phyloP scores from a whole-genome alignment of 75 land plant genomes.

The Pinus taeda region DNA sequence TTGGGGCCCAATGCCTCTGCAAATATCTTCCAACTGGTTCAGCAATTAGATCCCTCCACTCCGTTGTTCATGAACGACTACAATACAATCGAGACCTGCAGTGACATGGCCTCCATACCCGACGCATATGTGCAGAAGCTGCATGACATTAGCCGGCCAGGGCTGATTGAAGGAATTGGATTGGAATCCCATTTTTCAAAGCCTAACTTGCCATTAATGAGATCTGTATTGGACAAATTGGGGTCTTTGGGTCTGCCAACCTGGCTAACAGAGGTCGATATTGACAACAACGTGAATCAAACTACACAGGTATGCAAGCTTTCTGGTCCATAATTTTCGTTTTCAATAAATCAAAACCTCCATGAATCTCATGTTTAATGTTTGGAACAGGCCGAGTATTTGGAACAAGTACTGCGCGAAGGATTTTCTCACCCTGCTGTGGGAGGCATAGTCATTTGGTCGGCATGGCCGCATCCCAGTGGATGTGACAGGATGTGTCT shows the following conservation, averaged over 20 bases:
- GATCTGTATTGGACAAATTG: conserved; percentile 48
- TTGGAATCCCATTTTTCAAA: conserved; percentile 52
- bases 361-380: too few species aligned
- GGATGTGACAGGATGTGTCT: conserved; percentile 89
- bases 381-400: conserved; percentile 30
- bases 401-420: conserved; percentile 54
- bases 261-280: conserved; percentile 73
- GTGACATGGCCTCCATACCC: conserved; percentile 30
- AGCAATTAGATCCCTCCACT: conserved; percentile 33
- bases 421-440: conserved; percentile 53
- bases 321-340: too few species aligned
- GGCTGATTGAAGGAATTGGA: conserved; percentile 62
- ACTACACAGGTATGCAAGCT: too few species aligned
- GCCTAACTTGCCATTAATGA: conserved; percentile 51
- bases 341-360: too few species aligned
- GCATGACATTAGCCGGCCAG: conserved; percentile 12
- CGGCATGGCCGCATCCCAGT: conserved; percentile 18
- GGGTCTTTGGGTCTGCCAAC: conserved; percentile 35
- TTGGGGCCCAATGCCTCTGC: conserved; percentile 37
- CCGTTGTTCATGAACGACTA: conserved; percentile 70
- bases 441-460: conserved; percentile 64
- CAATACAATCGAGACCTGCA: conserved; percentile 44
- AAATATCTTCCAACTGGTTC: conserved; percentile 20
- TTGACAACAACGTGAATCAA: neutral
- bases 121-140: conserved; percentile 28